These are phyloP conservation scores for Rhodotorula glutinis DNA, from an alignment of 1,284 basidiomycete genomes.

Conservation along the genomic window DNA sequence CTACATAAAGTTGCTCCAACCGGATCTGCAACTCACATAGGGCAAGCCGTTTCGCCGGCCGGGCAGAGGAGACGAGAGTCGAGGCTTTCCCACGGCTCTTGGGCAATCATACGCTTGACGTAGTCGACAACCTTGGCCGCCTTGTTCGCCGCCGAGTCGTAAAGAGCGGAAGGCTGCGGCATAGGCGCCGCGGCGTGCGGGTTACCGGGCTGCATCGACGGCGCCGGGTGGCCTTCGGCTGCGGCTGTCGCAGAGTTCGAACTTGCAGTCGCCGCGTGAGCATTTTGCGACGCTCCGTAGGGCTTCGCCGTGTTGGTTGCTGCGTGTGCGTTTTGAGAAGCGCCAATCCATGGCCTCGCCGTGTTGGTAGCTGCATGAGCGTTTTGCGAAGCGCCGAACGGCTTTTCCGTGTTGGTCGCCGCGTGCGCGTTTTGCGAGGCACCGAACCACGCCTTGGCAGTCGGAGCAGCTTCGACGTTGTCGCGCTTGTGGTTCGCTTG, in stretches of 20 bases:
- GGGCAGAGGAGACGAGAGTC: constrained; percentile 38
- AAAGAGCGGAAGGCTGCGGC: constrained; percentile 16
- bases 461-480: too few relatives aligned
- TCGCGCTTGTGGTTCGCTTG: neutral
- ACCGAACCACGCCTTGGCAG: neutral
- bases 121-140: constrained; percentile 12
- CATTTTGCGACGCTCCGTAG: neutral
- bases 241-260: neutral
- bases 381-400: neutral
- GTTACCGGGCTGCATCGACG: constrained; percentile 5
- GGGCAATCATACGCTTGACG: constrained; percentile 24
- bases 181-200: constrained; percentile 9
- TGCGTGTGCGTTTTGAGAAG: constrained; percentile 1
- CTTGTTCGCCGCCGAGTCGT: constrained; percentile 12
- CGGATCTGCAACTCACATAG: constrained; percentile 32
- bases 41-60: constrained; percentile 41
- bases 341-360: neutral
- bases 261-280: neutral
- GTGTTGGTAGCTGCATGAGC: constrained; percentile 7
- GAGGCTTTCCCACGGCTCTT: constrained; percentile 31
- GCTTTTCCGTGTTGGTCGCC: neutral
- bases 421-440: constrained; percentile 1
- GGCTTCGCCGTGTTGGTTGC: constrained; percentile 5
- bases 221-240: neutral
- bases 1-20: too few relatives aligned